Conservation (phyloP, 2,329 filamentous ascomycete genomes). For the Sordariomycetes sp. region DNA sequence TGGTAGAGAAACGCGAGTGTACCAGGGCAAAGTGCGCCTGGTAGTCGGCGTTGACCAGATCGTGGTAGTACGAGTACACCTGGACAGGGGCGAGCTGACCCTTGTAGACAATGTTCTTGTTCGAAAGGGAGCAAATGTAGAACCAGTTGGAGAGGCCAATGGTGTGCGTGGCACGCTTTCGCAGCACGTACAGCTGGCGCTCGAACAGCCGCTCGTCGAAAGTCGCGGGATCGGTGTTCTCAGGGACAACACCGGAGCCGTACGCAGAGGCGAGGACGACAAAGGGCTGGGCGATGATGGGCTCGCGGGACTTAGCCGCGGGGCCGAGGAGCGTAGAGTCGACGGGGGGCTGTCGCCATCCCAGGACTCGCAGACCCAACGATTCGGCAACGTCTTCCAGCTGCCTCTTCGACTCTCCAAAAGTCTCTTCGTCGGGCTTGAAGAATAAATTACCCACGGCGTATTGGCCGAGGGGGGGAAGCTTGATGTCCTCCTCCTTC, state of each 20-base stretch:
- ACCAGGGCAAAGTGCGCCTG: conserved; percentile 95
- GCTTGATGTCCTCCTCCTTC: conserved; percentile 76
- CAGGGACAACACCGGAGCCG: conserved; percentile 69
- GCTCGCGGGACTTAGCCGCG: conserved; percentile 87
- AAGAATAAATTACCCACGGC: conserved; percentile 97
- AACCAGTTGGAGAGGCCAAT: conserved; percentile 98
- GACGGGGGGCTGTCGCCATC: conserved; percentile 91
- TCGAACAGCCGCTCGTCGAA: conserved; percentile 87
- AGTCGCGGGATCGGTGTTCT: conserved; percentile 65
- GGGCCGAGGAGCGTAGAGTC: conserved; percentile 91
- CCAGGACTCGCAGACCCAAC: conserved; percentile 80
- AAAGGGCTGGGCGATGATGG: conserved; percentile 90
- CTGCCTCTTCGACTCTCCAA: conserved; percentile 82
- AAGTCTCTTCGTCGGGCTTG: conserved; percentile 85
- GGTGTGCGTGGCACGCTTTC: conserved; percentile 90
- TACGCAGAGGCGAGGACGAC: conserved; percentile 82
- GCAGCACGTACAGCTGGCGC: conserved; percentile 84
- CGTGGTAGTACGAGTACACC: conserved; percentile 97
- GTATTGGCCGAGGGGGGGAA: conserved; percentile 87
- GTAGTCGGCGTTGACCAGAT: conserved; percentile 93
- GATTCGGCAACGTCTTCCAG: conserved; percentile 91
- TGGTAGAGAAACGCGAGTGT: conserved; percentile 95
- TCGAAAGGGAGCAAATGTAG: conserved; percentile 91
- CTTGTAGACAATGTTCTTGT: conserved; percentile 99
- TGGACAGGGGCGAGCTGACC: conserved; percentile 89